Base-by-base conservation (phyloP, 2,329 filamentous ascomycete genomes). In the Pseudopyricularia javanii region DNA sequence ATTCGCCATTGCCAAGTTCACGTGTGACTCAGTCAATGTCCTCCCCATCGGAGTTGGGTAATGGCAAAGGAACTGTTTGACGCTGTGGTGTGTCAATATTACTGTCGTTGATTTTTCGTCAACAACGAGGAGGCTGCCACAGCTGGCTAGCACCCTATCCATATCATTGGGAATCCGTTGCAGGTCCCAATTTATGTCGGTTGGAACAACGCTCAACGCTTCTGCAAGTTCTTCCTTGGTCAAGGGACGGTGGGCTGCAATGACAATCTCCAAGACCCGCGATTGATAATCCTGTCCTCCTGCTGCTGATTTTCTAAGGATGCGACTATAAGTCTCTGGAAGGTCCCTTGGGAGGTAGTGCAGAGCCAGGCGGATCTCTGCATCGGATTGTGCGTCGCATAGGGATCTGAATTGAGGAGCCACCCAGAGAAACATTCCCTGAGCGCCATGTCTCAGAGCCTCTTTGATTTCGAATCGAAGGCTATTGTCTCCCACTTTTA, bases 371-470 rank as follows among this genome's bases (percentile, higher is more conserved):
- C 61, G 61, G 24, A 73, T 70, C 0, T 55, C 60, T 1, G 63
- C 47, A 40, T 74, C 68, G 0, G 68, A 68, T 54, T 61, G 60
- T 52, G 65, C 64, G 1, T 22, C 20, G 50, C 68, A 73, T 0
- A 70, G 52, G 0, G 63, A 59, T 11, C 62, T 52, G 6, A 70
- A 62, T 51, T 70, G 66, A 2, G 70, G 57, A 2, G 59, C 59
- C 0, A 62, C 66, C 67, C 67, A 69, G 1, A 69, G 59, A 32
- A 70, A 70, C 67, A 70, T 70, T 15, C 67, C 67, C 17, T 67
- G 58, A 0, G 66, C 61, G 1, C 65, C 61, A 15, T 49, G 0
- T 0, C 59, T 14, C 0, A 67, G 56, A 7, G 59, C 50, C 3
- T 62, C 50, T 3, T 48, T 32, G 2, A 64, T 58, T 0, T 64